These are phyloP conservation scores for Coniochaeta ligniaria DNA, from an alignment of 2,329 filamentous ascomycete species.

Conservation along the genomic window DNA sequence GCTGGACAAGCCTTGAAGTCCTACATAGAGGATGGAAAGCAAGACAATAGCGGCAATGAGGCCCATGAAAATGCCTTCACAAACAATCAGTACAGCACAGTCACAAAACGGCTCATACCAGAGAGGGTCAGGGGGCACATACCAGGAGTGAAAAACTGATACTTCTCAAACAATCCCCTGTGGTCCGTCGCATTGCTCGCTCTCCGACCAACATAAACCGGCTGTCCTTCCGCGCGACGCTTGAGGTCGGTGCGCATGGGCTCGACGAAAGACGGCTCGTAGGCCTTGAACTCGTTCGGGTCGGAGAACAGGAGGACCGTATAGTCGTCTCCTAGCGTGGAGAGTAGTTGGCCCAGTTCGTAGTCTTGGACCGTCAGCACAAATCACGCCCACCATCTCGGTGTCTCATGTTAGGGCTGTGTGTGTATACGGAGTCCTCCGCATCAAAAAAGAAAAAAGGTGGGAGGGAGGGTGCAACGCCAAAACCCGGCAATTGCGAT, in stretches of 20 bases:
- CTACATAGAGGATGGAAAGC: slow-evolving; percentile 71
- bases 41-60: slow-evolving; percentile 65
- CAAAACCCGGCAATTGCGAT: too few relatives aligned
- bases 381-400: neutral
- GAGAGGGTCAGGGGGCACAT: slow-evolving; percentile 19
- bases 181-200: slow-evolving; percentile 34
- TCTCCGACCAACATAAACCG: slow-evolving; percentile 18
- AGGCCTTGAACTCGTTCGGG: slow-evolving; percentile 43
- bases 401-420: too few relatives aligned
- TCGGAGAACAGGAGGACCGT: slow-evolving; percentile 68
- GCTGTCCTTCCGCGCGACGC: slow-evolving; percentile 36
- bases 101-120: too few relatives aligned
- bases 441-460: too few relatives aligned
- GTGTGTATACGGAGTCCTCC: too few relatives aligned
- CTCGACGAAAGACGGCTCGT: slow-evolving; percentile 59
- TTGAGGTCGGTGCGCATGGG: slow-evolving; percentile 67
- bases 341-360: slow-evolving; percentile 42
- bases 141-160: slow-evolving; percentile 91
- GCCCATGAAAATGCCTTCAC: slow-evolving; percentile 79
- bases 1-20: slow-evolving; percentile 67
- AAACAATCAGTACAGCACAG: neutral
- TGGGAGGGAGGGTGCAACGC: too few relatives aligned
- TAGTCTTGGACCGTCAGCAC: slow-evolving; percentile 31
- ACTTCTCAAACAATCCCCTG: slow-evolving; percentile 74
- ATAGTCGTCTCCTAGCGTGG: slow-evolving; percentile 43